phyloP scores from a whole-genome alignment of 1,284 basidiomycete species.

The Ustilago sp. region DNA sequence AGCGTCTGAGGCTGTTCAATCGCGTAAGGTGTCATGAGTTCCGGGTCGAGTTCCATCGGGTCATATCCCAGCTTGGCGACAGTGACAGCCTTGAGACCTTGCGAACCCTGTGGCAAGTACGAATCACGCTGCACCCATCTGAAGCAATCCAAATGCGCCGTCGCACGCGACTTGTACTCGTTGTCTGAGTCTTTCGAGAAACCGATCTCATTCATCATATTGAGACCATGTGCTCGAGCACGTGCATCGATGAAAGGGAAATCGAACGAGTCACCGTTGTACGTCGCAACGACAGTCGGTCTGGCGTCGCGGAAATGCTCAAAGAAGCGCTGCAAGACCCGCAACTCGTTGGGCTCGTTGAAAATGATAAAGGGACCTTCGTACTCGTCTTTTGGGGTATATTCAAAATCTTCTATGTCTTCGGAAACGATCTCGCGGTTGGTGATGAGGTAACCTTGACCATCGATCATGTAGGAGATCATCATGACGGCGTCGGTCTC shows the following conservation, averaged over 20 bases:
- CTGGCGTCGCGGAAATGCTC: constrained; percentile 90
- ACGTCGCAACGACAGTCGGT: constrained; percentile 97
- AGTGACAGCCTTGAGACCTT: constrained; percentile 98
- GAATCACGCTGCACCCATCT: constrained; percentile 99
- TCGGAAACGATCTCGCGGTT: constrained; percentile 97
- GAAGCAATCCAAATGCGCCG: constrained; percentile 99
- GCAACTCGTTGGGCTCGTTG: constrained; percentile 91
- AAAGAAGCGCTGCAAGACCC: constrained; percentile 81
- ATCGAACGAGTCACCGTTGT: constrained; percentile 99
- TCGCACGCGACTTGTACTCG: constrained; percentile 93
- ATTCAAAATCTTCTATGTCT: constrained; percentile 98
- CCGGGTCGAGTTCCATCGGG: constrained; percentile 96
- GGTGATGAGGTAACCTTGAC: constrained; percentile 96
- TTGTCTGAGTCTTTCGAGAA: constrained; percentile 91
- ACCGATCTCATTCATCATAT: constrained; percentile 95
- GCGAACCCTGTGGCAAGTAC: constrained; percentile 98
- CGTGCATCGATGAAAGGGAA: constrained; percentile 96
- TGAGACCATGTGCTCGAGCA: constrained; percentile 87
- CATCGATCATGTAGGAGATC: constrained; percentile 99
- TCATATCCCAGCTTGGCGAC: constrained; percentile 96
- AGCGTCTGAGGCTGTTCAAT: constrained; percentile 94
- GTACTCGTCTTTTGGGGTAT: constrained; percentile 97
- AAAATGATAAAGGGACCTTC: constrained; percentile 97
- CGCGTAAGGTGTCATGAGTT: constrained; percentile 99
- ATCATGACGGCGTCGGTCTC: constrained; percentile 99